A percentile compares a stretch with the other conserved stretches of the same genome.
Conservation (phyloP, 306 rosid species). For the Cyamopsis tetragonoloba region DNA sequence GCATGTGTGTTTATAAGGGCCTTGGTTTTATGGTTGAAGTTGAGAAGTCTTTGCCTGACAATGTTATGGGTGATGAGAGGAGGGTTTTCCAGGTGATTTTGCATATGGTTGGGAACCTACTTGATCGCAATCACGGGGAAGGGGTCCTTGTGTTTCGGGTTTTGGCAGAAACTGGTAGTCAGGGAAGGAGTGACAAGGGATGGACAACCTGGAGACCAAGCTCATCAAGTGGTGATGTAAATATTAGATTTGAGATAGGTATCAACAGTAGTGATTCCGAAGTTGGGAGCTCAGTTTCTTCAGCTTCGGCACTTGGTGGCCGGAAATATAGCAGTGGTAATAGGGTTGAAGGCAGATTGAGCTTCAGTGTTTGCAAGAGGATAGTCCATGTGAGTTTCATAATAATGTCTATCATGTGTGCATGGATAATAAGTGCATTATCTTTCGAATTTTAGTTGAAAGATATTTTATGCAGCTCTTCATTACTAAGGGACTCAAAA, state of each 20-base stretch:
- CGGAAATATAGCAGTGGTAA: conserved; percentile 64
- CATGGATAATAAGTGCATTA: neutral
- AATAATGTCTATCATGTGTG: neutral
- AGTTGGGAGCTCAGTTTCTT: conserved; percentile 46
- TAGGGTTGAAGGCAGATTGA: conserved; percentile 67
- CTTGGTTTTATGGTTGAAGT: conserved; percentile 69
- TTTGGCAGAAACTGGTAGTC: conserved; percentile 66
- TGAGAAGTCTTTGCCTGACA: conserved; percentile 76
- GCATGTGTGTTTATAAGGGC: conserved; percentile 78
- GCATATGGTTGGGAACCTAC: conserved; percentile 92
- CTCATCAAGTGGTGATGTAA: conserved; percentile 75
- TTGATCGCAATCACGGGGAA: conserved; percentile 53
- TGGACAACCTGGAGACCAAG: conserved; percentile 81
- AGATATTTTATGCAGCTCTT: neutral
- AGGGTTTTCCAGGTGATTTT: conserved; percentile 97
- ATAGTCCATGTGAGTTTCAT: conserved; percentile 79
- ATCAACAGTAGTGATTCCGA: conserved; percentile 53
- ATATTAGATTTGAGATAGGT: conserved; percentile 81
- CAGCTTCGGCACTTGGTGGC: conserved; percentile 34
- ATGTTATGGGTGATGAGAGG: conserved; percentile 90
- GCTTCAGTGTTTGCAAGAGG: conserved; percentile 88
- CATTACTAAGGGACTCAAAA: neutral
- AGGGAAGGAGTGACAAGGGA: conserved; percentile 84
- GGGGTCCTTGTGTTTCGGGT: conserved; percentile 62
- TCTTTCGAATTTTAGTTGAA: neutral